Evolutionary conservation across 2,329 filamentous ascomycete genomes (phyloP), one percentile per base, ranked within the genome.

Genomic region (Fusarium illudens): DNA sequence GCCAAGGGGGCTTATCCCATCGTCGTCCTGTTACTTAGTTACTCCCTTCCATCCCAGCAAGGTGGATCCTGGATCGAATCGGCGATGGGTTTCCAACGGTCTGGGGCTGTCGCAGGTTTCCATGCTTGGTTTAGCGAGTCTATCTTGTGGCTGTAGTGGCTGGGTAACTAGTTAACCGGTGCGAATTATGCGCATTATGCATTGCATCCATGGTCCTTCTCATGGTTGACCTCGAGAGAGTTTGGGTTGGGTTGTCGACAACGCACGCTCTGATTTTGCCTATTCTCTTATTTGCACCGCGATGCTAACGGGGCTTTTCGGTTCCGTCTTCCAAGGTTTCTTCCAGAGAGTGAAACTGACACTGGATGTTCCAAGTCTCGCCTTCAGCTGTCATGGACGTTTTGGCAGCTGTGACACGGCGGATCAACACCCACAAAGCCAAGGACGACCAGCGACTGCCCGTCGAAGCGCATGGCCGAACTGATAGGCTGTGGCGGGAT

Each of bases 11-110:
- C 44, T 44, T 32, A 62, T 34, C 57, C 60, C 19, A 44, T 44
- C 39, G 20, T 27, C 20, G 12, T 32, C 22, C n/a, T 44, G 27
- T 33, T 15, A 19, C 19, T 37, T 12, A 33, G 27, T 33, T 15
- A 19, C 19, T 37, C 17, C 42, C 19, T 32, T 49, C 60, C 49
- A 32, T 36, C 49, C 20, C 15, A 17, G 17, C 13, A 39, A 39
- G 32, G 57, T 68, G 61, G 65, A 59, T 36, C 65, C 29, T n/a
- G 34, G 12, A 62, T 59, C 34, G 56, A 63, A 63, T 68, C 61
- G 61, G 50, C 48, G 49, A 61, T 46, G 39, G 50, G 46, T 59
- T 56, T 51, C 20, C 27, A 69, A 68, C 50, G 52, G 61, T 42
- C 58, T 55, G 52, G 20, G 60, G 57, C 46, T 53, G 57, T 65